Percentiles rank a stretch among this genome's conserved stretches.
phyloP scores from a whole-genome alignment of 257 asterid species.

The Solanum boliviense region DNA sequence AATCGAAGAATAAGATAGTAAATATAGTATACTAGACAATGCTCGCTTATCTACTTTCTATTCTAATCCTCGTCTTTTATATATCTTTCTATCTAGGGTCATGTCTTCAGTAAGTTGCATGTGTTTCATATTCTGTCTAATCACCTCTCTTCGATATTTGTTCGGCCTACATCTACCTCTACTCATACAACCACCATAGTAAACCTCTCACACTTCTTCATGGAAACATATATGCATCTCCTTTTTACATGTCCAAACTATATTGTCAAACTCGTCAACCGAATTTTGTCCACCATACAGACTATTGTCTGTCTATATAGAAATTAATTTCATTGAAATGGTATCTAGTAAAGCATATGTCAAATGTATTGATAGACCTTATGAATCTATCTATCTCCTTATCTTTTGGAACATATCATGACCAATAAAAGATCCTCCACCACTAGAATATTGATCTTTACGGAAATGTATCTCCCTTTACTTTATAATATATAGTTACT shows the following conservation, averaged over 20 bases:
- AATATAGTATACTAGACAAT: background rate
- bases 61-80: background rate
- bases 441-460: background rate
- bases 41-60: background rate
- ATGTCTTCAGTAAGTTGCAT: background rate
- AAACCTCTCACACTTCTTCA: background rate
- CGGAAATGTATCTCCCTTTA: background rate
- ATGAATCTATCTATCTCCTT: constrained; percentile 1
- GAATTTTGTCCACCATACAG: background rate
- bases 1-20: background rate
- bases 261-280: background rate
- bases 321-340: background rate
- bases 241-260: background rate
- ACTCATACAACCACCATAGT: background rate
- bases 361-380: background rate
- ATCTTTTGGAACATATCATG: background rate
- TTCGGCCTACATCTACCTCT: background rate
- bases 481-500: background rate
- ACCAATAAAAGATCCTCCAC: background rate
- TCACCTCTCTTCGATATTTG: background rate
- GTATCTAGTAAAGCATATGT: background rate
- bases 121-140: background rate
- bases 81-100: background rate
- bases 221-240: background rate
- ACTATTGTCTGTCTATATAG: no score